phyloP scores from a whole-genome alignment of 2,329 filamentous ascomycete genomes.

The Pseudocercospora cruenta region DNA sequence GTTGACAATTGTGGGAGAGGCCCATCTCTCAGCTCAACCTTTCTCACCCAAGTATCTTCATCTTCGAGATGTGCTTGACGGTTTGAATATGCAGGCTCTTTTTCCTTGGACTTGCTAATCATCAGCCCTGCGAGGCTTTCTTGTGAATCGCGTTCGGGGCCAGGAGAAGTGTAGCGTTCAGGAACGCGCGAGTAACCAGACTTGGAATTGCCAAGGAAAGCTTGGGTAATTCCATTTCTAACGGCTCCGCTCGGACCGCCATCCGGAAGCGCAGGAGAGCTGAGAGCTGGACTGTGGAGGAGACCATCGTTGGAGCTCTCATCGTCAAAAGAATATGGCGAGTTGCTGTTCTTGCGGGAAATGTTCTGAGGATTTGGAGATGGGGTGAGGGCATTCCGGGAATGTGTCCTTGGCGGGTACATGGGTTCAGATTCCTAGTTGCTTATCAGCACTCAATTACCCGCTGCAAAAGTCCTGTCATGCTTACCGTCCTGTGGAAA shows the following conservation, averaged over 20 bases:
- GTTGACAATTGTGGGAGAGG: constrained; percentile 13
- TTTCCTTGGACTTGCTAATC: constrained; percentile 23
- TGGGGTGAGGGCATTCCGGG: constrained; percentile 35
- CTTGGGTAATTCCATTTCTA: constrained; percentile 30
- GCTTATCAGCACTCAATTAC: constrained; percentile 21
- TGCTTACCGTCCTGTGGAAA: constrained; percentile 30
- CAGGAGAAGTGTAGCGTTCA: constrained; percentile 35
- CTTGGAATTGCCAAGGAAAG: constrained; percentile 35
- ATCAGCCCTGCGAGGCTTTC: constrained; percentile 26
- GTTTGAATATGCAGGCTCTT: constrained; percentile 27
- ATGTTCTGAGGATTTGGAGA: constrained; percentile 30
- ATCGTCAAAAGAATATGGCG: constrained; percentile 39
- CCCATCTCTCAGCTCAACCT: constrained; percentile 28
- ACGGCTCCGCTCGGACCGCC: constrained; percentile 28
- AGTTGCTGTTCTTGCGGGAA: constrained; percentile 31
- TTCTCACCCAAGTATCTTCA: constrained; percentile 33
- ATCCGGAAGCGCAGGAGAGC: constrained; percentile 33
- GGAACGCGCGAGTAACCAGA: constrained; percentile 37
- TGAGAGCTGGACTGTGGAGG: constrained; percentile 33
- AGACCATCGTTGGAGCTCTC: constrained; percentile 39
- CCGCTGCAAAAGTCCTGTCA: background rate
- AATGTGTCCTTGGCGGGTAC: constrained; percentile 39
- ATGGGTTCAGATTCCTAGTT: constrained; percentile 38
- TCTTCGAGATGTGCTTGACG: constrained; percentile 35
- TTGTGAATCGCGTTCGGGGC: constrained; percentile 30